Conservation (phyloP, 306 rosid species). For the Erythrophleum fordii region DNA sequence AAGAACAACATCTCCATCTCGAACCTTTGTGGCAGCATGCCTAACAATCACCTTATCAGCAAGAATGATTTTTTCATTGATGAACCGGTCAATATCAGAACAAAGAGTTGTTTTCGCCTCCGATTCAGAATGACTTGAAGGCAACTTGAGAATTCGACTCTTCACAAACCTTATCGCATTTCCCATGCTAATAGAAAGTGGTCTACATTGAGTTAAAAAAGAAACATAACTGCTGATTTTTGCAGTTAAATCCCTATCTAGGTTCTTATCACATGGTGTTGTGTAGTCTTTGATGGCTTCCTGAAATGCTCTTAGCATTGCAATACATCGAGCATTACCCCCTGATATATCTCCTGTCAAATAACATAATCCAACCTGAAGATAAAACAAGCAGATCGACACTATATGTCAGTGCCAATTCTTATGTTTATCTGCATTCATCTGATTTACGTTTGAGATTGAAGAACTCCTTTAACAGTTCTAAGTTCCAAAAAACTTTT, state of each 20-base stretch:
- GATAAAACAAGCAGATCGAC: slow-evolving; percentile 31
- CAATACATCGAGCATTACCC: slow-evolving; percentile 85
- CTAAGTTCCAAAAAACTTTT: background rate
- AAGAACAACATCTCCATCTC: slow-evolving; percentile 91
- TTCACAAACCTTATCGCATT: slow-evolving; percentile 82
- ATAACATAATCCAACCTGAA: slow-evolving; percentile 82
- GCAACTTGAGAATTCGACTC: slow-evolving; percentile 63
- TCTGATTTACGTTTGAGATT: background rate
- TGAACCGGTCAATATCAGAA: slow-evolving; percentile 71
- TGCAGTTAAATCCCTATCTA: slow-evolving; percentile 79
- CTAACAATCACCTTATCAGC: slow-evolving; percentile 81
- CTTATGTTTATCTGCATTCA: background rate
- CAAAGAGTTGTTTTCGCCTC: slow-evolving; percentile 76
- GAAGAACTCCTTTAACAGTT: background rate
- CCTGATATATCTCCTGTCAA: slow-evolving; percentile 74
- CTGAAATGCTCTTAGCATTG: slow-evolving; percentile 84
- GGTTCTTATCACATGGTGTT: slow-evolving; percentile 70
- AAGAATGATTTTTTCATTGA: slow-evolving; percentile 78
- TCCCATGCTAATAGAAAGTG: slow-evolving; percentile 90
- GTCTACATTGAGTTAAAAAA: slow-evolving; percentile 80
- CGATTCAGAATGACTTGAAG: slow-evolving; percentile 61
- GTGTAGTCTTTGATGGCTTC: slow-evolving; percentile 77
- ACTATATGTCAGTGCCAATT: slow-evolving; percentile 17
- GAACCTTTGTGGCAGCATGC: slow-evolving; percentile 74
- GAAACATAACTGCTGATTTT: slow-evolving; percentile 79